Evolutionary conservation across 495 filamentous ascomycete genomes (phyloP), one percentile per base, ranked within the genome.

Genomic region (Wilcoxina mikolae): DNA sequence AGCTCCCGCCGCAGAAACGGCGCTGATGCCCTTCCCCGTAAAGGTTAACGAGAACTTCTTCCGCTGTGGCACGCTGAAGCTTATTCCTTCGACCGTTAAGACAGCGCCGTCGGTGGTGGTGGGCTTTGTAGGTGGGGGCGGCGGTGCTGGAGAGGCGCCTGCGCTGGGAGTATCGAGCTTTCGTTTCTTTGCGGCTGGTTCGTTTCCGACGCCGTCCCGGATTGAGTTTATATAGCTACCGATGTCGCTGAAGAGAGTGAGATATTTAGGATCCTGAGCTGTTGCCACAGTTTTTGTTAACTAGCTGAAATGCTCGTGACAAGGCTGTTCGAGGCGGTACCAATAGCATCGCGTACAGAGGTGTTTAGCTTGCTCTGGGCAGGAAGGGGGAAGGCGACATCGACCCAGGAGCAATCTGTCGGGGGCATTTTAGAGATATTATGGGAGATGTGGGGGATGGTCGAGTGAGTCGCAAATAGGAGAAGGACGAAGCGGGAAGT

Each of bases 41-140:
- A 96, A 72, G 68, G 85, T 82, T 26, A 96, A 70, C 39, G 77
- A 83, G 61, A 90, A 80, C 72, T 96, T 98, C 72, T 95, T 98
- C 57, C 91, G 75, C 70, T 85, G 83, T 15, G 91, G 91, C n/a
- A 84, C 75, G 17, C 56, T 60, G 53, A 66, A 66, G 29, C 56
- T 60, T 44, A 66, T 62, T 20, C 65, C 59, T 35, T 62, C 58
- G 17, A 66, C 63, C 22, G 52, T 56, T 15, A 66, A 45, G 11
- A 66, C 24, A 28, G 62, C 49, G 18, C 56, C 61, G 31, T 44
- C 51, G 27, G 42, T 55, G 26, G 53, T 26, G n/a, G 23, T 39
- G 15, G 44, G 20, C 2, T 20, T 20, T 24, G 17, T 22, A 20
- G 35, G 15, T 2, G 15, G 15, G 15, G 12, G 11, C n/a, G 31